These are phyloP conservation scores for Pistacia vera DNA, from an alignment of 345 rosid genomes.

Conservation along the genomic window DNA sequence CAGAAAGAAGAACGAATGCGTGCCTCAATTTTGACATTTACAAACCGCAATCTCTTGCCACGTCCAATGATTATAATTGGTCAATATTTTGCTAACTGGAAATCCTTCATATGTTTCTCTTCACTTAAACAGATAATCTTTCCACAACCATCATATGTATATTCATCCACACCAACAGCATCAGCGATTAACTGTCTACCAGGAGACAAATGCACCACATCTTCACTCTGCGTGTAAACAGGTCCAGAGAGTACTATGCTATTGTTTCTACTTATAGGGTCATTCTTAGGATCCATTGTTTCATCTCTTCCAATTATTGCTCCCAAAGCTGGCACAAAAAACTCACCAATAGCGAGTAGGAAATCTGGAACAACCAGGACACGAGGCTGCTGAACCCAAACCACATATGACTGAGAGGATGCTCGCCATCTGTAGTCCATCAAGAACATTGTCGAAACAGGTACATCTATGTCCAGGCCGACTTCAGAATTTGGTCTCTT, in stretches of 20 bases:
- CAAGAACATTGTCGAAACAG: slow-evolving; percentile 87
- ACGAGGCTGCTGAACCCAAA: slow-evolving; percentile 93
- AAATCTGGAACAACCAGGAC: slow-evolving; percentile 96
- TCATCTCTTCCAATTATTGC: slow-evolving; percentile 93
- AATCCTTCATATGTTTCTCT: slow-evolving; percentile 54
- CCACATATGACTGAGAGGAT: slow-evolving; percentile 84
- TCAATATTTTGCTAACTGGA: slow-evolving; percentile 44
- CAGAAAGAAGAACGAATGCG: slow-evolving; percentile 20
- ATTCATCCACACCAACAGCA: slow-evolving; percentile 77
- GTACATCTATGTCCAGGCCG: slow-evolving; percentile 51
- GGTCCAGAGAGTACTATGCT: slow-evolving; percentile 71
- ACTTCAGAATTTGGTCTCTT: slow-evolving; percentile 52
- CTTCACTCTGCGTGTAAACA: slow-evolving; percentile 74
- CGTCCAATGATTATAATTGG: slow-evolving; percentile 87
- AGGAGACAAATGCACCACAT: slow-evolving; percentile 82
- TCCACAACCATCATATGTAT: slow-evolving; percentile 91
- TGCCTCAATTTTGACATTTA: slow-evolving; percentile 92
- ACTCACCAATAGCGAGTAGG: slow-evolving; percentile 92
- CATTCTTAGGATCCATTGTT: slow-evolving; percentile 87
- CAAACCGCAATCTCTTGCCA: slow-evolving; percentile 91
- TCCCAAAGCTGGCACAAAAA: slow-evolving; percentile 92
- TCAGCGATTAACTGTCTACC: slow-evolving; percentile 80
- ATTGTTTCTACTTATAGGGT: slow-evolving; percentile 73
- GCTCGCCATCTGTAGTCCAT: slow-evolving; percentile 94
- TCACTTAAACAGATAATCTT: slow-evolving; percentile 63